Base-by-base conservation (phyloP, 306 rosid species). In the Rosa multiflora region DNA sequence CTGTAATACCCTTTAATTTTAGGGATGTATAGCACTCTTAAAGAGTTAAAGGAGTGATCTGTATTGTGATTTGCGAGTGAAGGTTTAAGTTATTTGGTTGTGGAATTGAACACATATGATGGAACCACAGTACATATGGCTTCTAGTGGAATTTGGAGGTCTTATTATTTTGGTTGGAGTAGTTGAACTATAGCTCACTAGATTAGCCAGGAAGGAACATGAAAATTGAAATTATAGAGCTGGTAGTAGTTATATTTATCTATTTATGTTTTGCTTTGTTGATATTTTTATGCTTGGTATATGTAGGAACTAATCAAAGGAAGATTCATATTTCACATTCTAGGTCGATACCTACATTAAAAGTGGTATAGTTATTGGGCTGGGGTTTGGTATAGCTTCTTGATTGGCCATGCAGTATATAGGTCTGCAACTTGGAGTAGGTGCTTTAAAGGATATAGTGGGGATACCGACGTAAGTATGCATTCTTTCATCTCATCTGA, bases 381-480 rank as follows among this genome's bases (percentile, higher is more conserved):
- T 94, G 84, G 98, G 96, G 11, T 91, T 89, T 70, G 97, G 96
- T 67, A 90, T 86, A 82, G 94, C 94, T 82, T 91, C 93, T 32
- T 80, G 90, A 81, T 47, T 94, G 92, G 97, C 96, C 64, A 89
- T 94, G 77, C 91, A 89, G 87, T 92, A 94, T 87, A 75, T 94
- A 83, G 97, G 98, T 79, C 85, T 82, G 81, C 92, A 90, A 76
- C 96, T 94, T 86, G 94, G 92, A 10, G 49, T 76, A 2, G 96
- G 98, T 75, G 86, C 86, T 84, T 86, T 91, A 47, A 88, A 88
- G 85, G 88, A 91, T 83, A 72, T 94, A 81, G 86, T 90, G 37
- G 97, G 97, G 81, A 88, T 91, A 78, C 98, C 97, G 66, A 94
- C 80, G 96, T 94, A 83, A 88, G 97, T 80, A 75, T 86, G 64